Percentiles rank a stretch among this genome's conserved stretches.
Evolutionary conservation across 148 eudicot genomes (phyloP).

Genomic region (Fagopyrum homotropicum): DNA sequence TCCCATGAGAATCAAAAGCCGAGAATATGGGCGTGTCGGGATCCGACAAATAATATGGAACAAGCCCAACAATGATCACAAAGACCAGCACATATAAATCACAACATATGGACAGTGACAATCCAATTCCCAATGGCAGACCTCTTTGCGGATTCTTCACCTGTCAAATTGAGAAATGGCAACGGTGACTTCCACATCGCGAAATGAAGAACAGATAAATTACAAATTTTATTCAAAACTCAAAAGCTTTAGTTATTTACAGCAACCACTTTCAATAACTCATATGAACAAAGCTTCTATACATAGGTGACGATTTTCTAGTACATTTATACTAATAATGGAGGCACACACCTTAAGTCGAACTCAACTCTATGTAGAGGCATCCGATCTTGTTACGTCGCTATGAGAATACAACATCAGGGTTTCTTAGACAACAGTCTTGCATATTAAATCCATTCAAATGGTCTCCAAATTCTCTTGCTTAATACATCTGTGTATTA

Average conservation of each 20-base stretch:
- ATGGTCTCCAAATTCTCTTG: constrained; percentile 12
- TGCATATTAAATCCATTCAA: constrained; percentile 17
- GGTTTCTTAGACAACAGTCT: constrained; percentile 36
- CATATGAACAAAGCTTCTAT: not conserved
- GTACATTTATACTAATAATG: not conserved
- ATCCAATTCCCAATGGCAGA: constrained; percentile 84
- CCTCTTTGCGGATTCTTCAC: constrained; percentile 93
- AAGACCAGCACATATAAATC: constrained; percentile 87
- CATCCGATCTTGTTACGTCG: not conserved
- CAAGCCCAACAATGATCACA: constrained; percentile 81
- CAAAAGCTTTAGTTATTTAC: not conserved
- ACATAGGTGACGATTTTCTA: not conserved
- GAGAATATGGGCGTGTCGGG: constrained; percentile 95
- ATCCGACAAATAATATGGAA: constrained; percentile 87
- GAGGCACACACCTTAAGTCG: not conserved
- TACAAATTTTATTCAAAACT: not conserved
- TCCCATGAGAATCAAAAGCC: constrained; percentile 82
- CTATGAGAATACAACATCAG: constrained; percentile 42
- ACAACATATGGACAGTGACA: constrained; percentile 77
- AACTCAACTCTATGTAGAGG: not conserved
- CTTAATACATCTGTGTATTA: too few relatives aligned
- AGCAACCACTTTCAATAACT: not conserved
- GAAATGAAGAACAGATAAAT: not conserved
- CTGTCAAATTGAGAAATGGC: constrained; percentile 28
- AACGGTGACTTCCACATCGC: not conserved